Conservation (phyloP, 2,329 filamentous ascomycete species). For the Thermochaetoides dissita region DNA sequence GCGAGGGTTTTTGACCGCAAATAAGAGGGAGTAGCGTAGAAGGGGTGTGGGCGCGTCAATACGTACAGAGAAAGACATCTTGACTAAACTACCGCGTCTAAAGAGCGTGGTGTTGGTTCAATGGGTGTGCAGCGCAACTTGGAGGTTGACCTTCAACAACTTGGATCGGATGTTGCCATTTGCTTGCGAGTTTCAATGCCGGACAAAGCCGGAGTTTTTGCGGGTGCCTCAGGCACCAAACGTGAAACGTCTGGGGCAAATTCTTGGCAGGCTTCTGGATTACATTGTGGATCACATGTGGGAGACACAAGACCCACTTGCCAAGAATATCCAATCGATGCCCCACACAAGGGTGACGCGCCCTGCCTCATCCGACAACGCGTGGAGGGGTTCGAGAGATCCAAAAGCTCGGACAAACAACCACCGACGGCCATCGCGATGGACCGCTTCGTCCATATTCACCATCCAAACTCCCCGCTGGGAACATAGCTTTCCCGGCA, state of each 20-base stretch:
- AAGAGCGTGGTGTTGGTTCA: slow-evolving; percentile 15
- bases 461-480: too few species aligned
- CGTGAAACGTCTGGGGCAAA: not conserved
- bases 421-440: too few species aligned
- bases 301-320: not conserved
- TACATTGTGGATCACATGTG: not conserved
- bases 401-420: too few species aligned
- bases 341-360: not conserved
- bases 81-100: slow-evolving; percentile 8
- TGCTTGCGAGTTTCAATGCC: slow-evolving; percentile 20
- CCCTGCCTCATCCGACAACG: too few species aligned
- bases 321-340: not conserved
- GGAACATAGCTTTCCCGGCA: too few species aligned
- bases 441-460: too few species aligned
- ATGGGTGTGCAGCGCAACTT: slow-evolving; percentile 11
- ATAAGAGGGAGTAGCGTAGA: not conserved
- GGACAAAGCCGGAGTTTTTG: slow-evolving; percentile 19
- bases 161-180: not conserved
- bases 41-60: not conserved
- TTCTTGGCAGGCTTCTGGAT: not conserved
- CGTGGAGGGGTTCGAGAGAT: too few species aligned
- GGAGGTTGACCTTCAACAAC: too few species aligned
- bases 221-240: slow-evolving; percentile 16
- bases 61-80: slow-evolving; percentile 21
- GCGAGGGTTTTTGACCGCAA: not conserved